These are phyloP conservation scores for Emydomyces testavorans DNA, from an alignment of 2,329 filamentous ascomycete species.

Conservation along the genomic window DNA sequence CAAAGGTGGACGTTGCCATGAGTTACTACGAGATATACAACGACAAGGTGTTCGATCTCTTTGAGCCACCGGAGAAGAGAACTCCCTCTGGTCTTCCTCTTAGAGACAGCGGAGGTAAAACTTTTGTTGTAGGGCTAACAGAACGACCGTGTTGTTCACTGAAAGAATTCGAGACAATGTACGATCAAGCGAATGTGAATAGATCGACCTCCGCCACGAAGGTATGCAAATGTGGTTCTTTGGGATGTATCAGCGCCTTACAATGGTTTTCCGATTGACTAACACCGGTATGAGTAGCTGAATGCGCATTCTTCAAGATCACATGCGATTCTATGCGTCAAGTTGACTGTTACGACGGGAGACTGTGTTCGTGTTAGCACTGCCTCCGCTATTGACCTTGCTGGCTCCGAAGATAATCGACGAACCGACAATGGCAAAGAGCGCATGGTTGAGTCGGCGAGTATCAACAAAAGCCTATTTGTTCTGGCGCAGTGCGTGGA, in stretches of 20 bases:
- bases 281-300: conserved; percentile 38
- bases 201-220: conserved; percentile 82
- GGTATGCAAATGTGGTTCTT: conserved; percentile 25
- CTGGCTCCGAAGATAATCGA: conserved; percentile 89
- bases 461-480: conserved; percentile 95
- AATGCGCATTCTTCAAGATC: conserved; percentile 84
- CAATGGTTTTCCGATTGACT: conserved; percentile 10
- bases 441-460: conserved; percentile 83
- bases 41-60: conserved; percentile 84
- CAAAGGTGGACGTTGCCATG: conserved; percentile 60
- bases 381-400: conserved; percentile 85
- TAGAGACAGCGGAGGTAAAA: conserved; percentile 76
- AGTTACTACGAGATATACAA: conserved; percentile 98
- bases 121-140: conserved; percentile 72
- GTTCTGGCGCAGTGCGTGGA: conserved; percentile 92
- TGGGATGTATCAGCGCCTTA: not conserved
- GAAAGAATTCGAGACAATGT: conserved; percentile 80
- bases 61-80: conserved; percentile 78
- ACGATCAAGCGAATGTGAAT: conserved; percentile 86
- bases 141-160: conserved; percentile 71
- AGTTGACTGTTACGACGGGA: conserved; percentile 64
- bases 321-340: conserved; percentile 83
- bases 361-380: conserved; percentile 63
- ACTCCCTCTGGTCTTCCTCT: conserved; percentile 69
- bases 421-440: conserved; percentile 90